Conservation (phyloP, 1,139 yeast species). For the Scheffersomyces insectosa region DNA sequence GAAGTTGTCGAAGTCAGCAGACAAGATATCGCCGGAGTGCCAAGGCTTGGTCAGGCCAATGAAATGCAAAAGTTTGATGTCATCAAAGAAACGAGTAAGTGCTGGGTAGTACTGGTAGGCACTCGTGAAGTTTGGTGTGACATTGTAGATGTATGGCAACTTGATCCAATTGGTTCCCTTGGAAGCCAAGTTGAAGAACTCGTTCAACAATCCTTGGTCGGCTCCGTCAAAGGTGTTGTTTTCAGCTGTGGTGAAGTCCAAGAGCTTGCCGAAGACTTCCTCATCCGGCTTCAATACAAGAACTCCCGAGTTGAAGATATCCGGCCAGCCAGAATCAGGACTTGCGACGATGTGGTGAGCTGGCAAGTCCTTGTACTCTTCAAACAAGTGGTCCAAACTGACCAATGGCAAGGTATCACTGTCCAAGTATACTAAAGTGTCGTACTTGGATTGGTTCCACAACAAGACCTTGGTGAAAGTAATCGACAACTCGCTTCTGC, state of each 20-base stretch:
- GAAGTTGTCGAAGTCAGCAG: constrained; percentile 20
- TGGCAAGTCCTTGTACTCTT: constrained; percentile 12
- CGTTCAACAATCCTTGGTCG: constrained; percentile 36
- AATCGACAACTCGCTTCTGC: constrained; percentile 28
- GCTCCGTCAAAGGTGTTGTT: constrained; percentile 32
- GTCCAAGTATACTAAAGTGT: constrained; percentile 29
- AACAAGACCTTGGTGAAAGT: constrained; percentile 30
- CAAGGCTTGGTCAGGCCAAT: constrained; percentile 33
- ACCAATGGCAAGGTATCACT: constrained; percentile 30
- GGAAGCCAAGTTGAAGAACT: constrained; percentile 20
- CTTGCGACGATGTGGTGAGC: constrained; percentile 24
- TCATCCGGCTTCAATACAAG: constrained; percentile 27
- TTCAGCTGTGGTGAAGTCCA: constrained; percentile 13
- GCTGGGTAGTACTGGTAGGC: constrained; percentile 36
- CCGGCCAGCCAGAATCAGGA: constrained; percentile 42
- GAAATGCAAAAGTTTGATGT: constrained; percentile 30
- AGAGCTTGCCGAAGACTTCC: constrained; percentile 18
- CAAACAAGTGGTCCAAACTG: constrained; percentile 26
- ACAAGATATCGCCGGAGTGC: constrained; percentile 15
- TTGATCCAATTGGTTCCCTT: constrained; percentile 24
- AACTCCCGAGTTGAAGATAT: constrained; percentile 35
- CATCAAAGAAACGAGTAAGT: constrained; percentile 25
- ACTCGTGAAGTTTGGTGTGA: constrained; percentile 26
- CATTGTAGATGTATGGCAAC: constrained; percentile 33
- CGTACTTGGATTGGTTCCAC: constrained; percentile 28